Evolutionary conservation across 495 filamentous ascomycete species (phyloP).

Genomic region (Aspergillus taichungensis): DNA sequence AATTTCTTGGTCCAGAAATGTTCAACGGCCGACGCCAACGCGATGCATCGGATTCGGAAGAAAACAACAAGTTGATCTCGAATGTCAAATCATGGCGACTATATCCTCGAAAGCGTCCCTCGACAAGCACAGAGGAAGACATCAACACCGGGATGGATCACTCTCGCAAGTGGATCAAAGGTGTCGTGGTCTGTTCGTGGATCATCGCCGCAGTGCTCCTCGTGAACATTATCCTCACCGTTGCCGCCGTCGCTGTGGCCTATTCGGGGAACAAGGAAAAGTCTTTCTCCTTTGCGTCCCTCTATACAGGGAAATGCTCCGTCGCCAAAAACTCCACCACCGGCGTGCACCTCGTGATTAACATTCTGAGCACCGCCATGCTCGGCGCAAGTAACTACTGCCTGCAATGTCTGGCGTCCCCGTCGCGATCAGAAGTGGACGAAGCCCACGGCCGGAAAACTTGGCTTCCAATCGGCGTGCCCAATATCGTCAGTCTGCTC

Average conservation of each 20-base stretch:
- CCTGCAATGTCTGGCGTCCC: conserved; percentile 33
- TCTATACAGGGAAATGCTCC: conserved; percentile 13
- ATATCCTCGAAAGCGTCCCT: too few relatives aligned
- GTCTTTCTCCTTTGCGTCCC: not conserved
- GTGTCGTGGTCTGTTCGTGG: not conserved
- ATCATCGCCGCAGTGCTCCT: not conserved
- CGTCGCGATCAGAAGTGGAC: conserved; percentile 31
- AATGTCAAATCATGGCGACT: too few relatives aligned
- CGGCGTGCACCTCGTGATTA: conserved; percentile 29
- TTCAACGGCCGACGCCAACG: too few relatives aligned
- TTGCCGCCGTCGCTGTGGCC: not conserved
- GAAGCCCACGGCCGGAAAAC: conserved; percentile 19
- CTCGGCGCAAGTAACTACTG: conserved; percentile 36
- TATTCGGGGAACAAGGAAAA: not conserved
- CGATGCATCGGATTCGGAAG: too few relatives aligned
- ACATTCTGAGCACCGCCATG: conserved; percentile 27
- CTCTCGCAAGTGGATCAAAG: not conserved
- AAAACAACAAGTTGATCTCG: too few relatives aligned
- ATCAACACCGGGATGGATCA: too few relatives aligned
- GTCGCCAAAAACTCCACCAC: conserved; percentile 10
- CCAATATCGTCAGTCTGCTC: conserved; percentile 28
- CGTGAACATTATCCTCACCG: not conserved
- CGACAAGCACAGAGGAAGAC: too few relatives aligned
- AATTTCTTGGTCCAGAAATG: too few relatives aligned
- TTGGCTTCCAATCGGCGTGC: conserved; percentile 35